Conservation (phyloP, 495 filamentous ascomycete species). For the Podospora fimiseda region DNA sequence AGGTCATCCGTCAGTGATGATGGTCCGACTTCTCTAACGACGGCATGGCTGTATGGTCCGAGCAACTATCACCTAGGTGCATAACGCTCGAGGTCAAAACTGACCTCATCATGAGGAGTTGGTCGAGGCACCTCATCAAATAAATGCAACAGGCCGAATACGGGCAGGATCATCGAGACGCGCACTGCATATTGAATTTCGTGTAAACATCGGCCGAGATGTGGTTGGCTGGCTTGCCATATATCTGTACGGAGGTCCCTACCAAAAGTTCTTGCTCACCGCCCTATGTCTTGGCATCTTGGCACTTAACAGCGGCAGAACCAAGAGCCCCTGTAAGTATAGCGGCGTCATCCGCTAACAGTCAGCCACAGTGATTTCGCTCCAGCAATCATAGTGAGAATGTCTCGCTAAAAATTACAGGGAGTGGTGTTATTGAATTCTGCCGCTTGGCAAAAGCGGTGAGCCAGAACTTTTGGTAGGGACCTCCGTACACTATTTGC, state of each 20-base stretch:
- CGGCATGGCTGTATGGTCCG: not conserved
- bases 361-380: too few relatives aligned
- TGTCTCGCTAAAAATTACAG: too few relatives aligned
- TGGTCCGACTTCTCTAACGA: not conserved
- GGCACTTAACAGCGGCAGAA: not conserved
- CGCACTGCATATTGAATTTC: not conserved
- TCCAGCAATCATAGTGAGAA: too few relatives aligned
- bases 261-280: too few relatives aligned
- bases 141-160: not conserved
- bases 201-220: not conserved
- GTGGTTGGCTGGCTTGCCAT: not conserved
- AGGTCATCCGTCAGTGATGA: not conserved
- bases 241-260: not conserved
- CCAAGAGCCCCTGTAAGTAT: not conserved
- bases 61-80: not conserved
- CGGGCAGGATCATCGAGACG: conserved; percentile 2
- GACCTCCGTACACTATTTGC: not conserved
- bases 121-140: not conserved
- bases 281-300: too few relatives aligned
- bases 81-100: too few relatives aligned
- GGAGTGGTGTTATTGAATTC: too few relatives aligned
- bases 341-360: not conserved
- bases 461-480: too few relatives aligned
- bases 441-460: too few relatives aligned
- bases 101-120: too few relatives aligned